A percentile compares a stretch with the other conserved stretches of the same genome.
phyloP scores from a whole-genome alignment of 2,329 filamentous ascomycete species.

The Phoma sp. region DNA sequence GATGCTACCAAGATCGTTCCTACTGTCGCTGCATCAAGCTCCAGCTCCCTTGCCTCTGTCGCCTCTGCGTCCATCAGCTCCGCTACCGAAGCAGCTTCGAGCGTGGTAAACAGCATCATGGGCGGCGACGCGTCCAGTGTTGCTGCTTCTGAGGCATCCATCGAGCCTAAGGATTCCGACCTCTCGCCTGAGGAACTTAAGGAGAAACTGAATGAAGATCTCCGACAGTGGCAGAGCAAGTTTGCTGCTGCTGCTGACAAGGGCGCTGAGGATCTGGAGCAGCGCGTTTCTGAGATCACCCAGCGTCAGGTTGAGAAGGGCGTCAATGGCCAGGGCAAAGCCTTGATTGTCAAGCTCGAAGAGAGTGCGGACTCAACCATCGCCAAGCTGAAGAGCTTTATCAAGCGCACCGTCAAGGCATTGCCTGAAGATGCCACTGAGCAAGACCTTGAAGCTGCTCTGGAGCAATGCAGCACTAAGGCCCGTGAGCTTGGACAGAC shows the following conservation, averaged over 20 bases:
- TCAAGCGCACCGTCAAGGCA: conserved; percentile 60
- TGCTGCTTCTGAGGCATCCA: conserved; percentile 23
- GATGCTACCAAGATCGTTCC: conserved; percentile 28
- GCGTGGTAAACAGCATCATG: conserved; percentile 39
- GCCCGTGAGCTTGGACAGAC: conserved; percentile 72
- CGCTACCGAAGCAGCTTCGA: conserved; percentile 35
- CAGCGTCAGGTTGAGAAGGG: conserved; percentile 70
- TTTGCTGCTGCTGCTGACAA: conserved; percentile 86
- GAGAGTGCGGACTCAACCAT: conserved; percentile 69
- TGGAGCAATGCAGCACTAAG: conserved; percentile 59
- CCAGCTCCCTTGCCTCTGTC: conserved; percentile 22
- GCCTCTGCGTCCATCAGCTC: conserved; percentile 28
- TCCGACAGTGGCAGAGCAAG: conserved; percentile 85
- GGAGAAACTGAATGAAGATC: conserved; percentile 74
- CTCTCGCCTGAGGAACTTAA: conserved; percentile 52
- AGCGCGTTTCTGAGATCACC: conserved; percentile 73
- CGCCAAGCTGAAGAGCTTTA: conserved; percentile 68
- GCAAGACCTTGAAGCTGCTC: conserved; percentile 57
- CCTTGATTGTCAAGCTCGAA: conserved; percentile 72
- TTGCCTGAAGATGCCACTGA: conserved; percentile 66
- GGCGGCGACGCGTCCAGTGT: conserved; percentile 33
- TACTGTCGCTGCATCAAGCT: conserved; percentile 21
- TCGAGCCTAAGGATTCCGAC: conserved; percentile 29
- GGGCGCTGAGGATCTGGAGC: conserved; percentile 71
- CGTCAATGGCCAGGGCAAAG: conserved; percentile 68